A percentile compares a stretch with the other conserved stretches of the same genome.
phyloP scores from a whole-genome alignment of 495 filamentous ascomycete species.

The Xylaria scruposa region DNA sequence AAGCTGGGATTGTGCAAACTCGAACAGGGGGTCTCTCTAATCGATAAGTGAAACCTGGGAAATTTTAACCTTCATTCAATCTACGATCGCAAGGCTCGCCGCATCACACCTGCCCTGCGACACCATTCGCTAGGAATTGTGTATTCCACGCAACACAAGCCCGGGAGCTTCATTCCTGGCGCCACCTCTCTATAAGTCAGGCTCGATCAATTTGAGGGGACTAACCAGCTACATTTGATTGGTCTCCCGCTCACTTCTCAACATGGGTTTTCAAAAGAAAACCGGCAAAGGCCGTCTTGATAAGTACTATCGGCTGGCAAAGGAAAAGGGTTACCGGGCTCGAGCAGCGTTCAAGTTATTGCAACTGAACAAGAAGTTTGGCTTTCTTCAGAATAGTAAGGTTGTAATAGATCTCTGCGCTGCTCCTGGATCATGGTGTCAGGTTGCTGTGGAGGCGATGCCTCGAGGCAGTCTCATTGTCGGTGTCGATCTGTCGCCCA shows the following conservation, averaged over 20 bases:
- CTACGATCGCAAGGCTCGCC: neutral
- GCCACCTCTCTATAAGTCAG: neutral
- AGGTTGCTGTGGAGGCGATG: conserved; percentile 97
- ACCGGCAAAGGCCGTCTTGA: conserved; percentile 99
- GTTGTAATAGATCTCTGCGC: conserved; percentile 97
- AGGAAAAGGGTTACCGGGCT: conserved; percentile 97
- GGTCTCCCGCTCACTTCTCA: conserved; percentile 15
- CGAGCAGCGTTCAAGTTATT: conserved; percentile 98
- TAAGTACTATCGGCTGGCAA: conserved; percentile 91
- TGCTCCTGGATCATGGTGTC: conserved; percentile 97
- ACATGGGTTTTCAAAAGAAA: conserved; percentile 99
- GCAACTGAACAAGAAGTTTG: conserved; percentile 98
- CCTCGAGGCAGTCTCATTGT: conserved; percentile 88
- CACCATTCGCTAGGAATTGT: neutral
- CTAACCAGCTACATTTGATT: conserved; percentile 6
- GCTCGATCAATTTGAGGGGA: neutral
- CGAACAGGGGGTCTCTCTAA: neutral
- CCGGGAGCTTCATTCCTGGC: neutral
- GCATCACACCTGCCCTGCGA: neutral
- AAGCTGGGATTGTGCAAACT: neutral
- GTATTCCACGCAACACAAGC: neutral
- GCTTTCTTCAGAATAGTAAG: conserved; percentile 94
- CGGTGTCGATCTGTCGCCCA: conserved; percentile 93
- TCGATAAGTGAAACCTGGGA: conserved; percentile 25
- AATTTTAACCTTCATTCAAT: conserved; percentile 20